These are phyloP conservation scores for Sambucus nigra DNA, from an alignment of 129 eudicot genomes.

Conservation along the genomic window DNA sequence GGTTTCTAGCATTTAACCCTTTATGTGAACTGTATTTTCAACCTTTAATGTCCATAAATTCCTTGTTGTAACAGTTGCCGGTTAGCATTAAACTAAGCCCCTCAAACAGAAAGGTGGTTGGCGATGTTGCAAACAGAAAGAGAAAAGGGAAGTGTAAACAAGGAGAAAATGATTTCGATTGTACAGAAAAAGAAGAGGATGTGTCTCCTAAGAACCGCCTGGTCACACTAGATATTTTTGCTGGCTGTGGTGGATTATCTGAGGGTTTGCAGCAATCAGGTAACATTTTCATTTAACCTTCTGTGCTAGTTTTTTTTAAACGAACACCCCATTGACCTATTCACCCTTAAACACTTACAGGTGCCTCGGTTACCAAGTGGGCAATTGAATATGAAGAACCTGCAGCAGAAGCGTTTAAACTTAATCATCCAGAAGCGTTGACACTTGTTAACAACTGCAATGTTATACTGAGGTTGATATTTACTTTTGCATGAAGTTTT, in stretches of 20 bases:
- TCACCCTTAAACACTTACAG: slow-evolving; percentile 21
- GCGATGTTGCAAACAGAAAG: slow-evolving; percentile 33
- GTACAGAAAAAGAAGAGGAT: slow-evolving; percentile 12
- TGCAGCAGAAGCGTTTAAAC: slow-evolving; percentile 52
- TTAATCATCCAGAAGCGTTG: slow-evolving; percentile 53
- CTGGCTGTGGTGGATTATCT: slow-evolving; percentile 68
- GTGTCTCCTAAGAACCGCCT: slow-evolving; percentile 12
- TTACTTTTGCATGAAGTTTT: neutral
- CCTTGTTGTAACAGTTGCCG: slow-evolving; percentile 32
- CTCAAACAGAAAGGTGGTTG: slow-evolving; percentile 15
- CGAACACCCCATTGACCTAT: neutral
- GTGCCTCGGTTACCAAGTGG: slow-evolving; percentile 57
- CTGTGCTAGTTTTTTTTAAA: neutral
- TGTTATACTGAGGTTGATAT: slow-evolving; percentile 38
- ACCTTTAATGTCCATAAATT: neutral
- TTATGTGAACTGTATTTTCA: neutral
- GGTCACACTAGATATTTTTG: slow-evolving; percentile 51
- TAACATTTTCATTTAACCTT: slow-evolving; percentile 9
- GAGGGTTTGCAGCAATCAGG: slow-evolving; percentile 61
- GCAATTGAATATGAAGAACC: slow-evolving; percentile 65
- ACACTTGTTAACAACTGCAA: slow-evolving; percentile 45
- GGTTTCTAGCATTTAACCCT: too few relatives aligned
- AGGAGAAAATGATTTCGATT: slow-evolving; percentile 30
- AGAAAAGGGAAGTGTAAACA: slow-evolving; percentile 37
- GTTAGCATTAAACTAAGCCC: slow-evolving; percentile 28